Base-by-base conservation (phyloP, 768 basidiomycete species). In the Agrocybe pediades region DNA sequence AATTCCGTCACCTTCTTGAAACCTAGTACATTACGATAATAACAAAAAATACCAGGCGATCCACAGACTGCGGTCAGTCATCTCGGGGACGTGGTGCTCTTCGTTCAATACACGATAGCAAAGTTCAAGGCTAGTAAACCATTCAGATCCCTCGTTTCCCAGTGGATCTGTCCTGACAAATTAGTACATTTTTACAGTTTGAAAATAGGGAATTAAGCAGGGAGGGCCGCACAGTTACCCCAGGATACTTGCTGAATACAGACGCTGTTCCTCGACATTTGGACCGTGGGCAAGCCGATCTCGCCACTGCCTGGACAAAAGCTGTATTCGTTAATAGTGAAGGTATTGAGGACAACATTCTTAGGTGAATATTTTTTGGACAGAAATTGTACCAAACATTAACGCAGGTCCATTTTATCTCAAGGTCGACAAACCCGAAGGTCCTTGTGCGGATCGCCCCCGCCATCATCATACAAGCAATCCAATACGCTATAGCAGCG, bases 41-140 rank as follows among this genome's bases (percentile, higher is more conserved):
- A 23, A 42, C 27, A 45, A 23, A n/a, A 13, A 21, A n/a, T 43
- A 21, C 17, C 51, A 92, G 90, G 90, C 43, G 90, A 92, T 68
- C 91, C 91, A 16, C 91, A 92, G 68, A 88, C 86, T 16, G 90
- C 90, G 4, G 81, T 92, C 33, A 84, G 80, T 54, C 86, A 90
- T 65, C 72, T 92, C 1, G 91, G 91, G 2, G 82, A 90, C 57
- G 79, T 92, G n/a, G 86, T 92, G 15, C 63, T 92, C 30, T 90
- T 92, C 62, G 68, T 82, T 6, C 90, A 92, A 65, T 79, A 81
- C 57, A 76, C 80, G 16, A 68, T 87, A 27, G 75, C 77, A n/a
- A 82, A 84, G 48, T 92, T 83, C 63, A 81, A 85, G 64, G 90
- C 83, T n/a, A 23, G 20, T 33, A 44, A 45, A 3, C 17, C 17